A percentile compares a stretch with the other conserved stretches of the same genome.
Evolutionary conservation across 2,329 filamentous ascomycete species (phyloP).

Genomic region (Endoconidiophora polonica): DNA sequence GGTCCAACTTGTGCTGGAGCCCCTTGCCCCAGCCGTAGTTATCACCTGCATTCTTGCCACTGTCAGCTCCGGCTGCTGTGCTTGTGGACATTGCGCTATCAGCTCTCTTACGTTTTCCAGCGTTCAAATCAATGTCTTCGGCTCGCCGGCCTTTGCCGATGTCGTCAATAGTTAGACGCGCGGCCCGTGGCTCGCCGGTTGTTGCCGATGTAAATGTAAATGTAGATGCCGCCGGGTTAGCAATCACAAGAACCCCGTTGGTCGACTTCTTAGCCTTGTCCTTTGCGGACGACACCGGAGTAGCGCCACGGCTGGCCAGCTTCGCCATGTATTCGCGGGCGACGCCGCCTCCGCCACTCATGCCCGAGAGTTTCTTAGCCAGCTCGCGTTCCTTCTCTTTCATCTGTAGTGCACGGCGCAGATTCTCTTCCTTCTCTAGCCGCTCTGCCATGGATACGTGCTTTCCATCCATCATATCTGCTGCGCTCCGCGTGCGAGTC

Average conservation of each 20-base stretch:
- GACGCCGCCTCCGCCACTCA: constrained; percentile 38
- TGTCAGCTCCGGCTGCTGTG: constrained; percentile 16
- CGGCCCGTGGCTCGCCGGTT: neutral
- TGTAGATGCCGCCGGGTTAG: neutral
- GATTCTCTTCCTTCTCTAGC: constrained; percentile 45
- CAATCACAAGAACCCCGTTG: neutral
- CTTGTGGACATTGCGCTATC: constrained; percentile 27
- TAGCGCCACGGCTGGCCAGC: neutral
- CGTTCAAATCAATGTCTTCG: constrained; percentile 37
- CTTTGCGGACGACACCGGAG: constrained; percentile 12
- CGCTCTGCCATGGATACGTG: constrained; percentile 31
- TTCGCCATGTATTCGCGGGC: constrained; percentile 53
- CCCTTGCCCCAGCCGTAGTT: constrained; percentile 37
- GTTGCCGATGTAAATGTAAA: neutral
- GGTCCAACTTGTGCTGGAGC: constrained; percentile 37
- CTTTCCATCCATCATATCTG: constrained; percentile 44
- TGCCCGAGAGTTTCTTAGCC: constrained; percentile 46
- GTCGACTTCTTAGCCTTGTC: neutral
- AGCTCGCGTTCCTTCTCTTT: constrained; percentile 59
- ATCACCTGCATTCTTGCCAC: constrained; percentile 18
- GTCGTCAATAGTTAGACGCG: constrained; percentile 24
- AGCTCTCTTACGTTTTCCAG: constrained; percentile 44
- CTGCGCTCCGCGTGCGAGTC: constrained; percentile 33
- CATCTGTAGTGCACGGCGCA: constrained; percentile 46
- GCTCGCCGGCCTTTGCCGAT: constrained; percentile 23